phyloP scores from a whole-genome alignment of 768 basidiomycete species.

The Amanita fuliginea region DNA sequence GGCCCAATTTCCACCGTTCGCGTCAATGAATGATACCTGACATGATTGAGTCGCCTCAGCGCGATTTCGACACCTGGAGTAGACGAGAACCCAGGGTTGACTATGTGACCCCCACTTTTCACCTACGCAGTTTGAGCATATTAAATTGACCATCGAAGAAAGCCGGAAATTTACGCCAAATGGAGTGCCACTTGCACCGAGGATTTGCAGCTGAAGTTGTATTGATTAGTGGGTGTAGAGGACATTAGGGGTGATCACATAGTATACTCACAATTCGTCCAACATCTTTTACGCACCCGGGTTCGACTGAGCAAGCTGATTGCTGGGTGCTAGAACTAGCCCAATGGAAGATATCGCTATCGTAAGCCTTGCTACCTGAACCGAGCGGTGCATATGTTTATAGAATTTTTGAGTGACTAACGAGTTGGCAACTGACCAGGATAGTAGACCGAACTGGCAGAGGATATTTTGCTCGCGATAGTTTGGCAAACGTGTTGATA shows the following conservation, averaged over 20 bases:
- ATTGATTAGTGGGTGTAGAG: no score
- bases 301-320: constrained; percentile 2
- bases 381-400: background rate
- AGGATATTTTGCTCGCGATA: background rate
- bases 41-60: background rate
- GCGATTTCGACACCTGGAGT: background rate
- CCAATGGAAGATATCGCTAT: background rate
- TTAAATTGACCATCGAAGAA: no score
- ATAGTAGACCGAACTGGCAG: background rate
- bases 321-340: constrained; percentile 1
- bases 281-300: background rate
- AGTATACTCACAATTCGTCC: background rate
- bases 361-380: background rate
- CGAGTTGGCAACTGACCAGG: background rate
- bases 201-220: background rate
- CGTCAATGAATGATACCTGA: background rate
- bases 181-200: background rate
- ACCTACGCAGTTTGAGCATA: constrained; percentile 18
- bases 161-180: background rate
- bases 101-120: constrained; percentile 37
- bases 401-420: no score
- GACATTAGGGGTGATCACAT: background rate
- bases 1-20: background rate
- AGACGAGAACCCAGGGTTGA: constrained; percentile 16
- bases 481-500: background rate